Percentiles rank a stretch among this genome's conserved stretches.
These are phyloP conservation scores for Backusella sp. DNA, from an alignment of 192 early-diverging fungal species.

Conservation along the genomic window DNA sequence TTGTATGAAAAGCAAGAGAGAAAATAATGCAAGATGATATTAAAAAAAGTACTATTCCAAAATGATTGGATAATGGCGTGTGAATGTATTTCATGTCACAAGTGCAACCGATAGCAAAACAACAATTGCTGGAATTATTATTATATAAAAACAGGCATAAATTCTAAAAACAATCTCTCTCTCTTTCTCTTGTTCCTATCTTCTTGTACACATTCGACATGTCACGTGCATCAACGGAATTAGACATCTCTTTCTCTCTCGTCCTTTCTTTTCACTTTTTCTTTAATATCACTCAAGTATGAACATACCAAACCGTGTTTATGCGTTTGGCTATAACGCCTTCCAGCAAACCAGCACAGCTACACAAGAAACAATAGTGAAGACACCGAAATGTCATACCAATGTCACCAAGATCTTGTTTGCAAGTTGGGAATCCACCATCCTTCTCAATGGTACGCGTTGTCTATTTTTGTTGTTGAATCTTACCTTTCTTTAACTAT, in stretches of 20 bases:
- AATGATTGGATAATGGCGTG: too few species aligned
- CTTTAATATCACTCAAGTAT: background rate
- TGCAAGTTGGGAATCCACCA: conserved; percentile 15
- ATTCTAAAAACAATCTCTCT: too few species aligned
- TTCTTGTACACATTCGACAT: background rate
- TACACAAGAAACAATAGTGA: background rate
- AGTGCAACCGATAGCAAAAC: too few species aligned
- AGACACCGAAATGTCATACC: background rate
- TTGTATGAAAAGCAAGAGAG: too few species aligned
- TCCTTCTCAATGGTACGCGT: background rate
- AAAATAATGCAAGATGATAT: too few species aligned
- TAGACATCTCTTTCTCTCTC: background rate
- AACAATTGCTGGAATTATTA: too few species aligned
- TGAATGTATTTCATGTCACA: too few species aligned
- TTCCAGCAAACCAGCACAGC: background rate
- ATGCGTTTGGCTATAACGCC: conserved; percentile 14
- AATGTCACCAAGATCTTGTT: background rate
- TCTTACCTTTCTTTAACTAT: background rate
- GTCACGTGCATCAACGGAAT: background rate
- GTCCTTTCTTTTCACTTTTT: background rate
- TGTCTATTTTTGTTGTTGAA: background rate
- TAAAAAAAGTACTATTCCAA: too few species aligned
- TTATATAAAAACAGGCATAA: too few species aligned
- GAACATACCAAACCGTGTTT: background rate
- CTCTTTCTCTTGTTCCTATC: too few species aligned